Conservation (phyloP, 352 stramenopile genomes). For the Globisporangium recalcitrans region DNA sequence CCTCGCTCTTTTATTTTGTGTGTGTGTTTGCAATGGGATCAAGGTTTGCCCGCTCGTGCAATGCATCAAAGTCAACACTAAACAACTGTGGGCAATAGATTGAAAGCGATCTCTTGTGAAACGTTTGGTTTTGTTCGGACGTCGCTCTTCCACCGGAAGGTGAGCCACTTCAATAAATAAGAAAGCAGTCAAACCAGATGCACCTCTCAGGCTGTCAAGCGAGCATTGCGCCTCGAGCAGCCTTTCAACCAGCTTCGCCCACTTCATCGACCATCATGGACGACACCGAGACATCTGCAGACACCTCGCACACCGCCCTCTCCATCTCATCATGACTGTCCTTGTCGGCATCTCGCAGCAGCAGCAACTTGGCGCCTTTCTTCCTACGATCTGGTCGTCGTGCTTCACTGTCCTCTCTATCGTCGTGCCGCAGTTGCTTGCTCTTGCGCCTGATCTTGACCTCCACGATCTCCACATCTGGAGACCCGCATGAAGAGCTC, state of each 20-base stretch:
- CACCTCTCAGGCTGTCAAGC: no score
- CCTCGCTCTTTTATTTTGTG: background rate
- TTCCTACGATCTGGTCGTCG: background rate
- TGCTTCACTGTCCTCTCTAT: background rate
- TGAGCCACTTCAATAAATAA: background rate
- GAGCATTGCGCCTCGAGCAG: background rate
- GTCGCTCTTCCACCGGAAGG: no score
- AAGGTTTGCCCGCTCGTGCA: background rate
- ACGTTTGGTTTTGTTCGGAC: no score
- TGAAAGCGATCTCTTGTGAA: no score
- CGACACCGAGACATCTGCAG: background rate
- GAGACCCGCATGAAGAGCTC: constrained; percentile 3
- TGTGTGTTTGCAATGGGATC: background rate
- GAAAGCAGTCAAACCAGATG: background rate
- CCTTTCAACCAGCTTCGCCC: background rate
- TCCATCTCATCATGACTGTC: background rate
- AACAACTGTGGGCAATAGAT: background rate
- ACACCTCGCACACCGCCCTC: background rate
- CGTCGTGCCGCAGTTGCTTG: background rate
- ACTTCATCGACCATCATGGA: constrained; percentile 4
- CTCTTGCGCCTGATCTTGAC: constrained; percentile 4
- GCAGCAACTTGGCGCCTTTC: background rate
- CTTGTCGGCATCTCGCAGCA: background rate
- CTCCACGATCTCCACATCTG: constrained; percentile 9
- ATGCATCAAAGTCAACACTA: background rate